phyloP scores from a whole-genome alignment of 331 rosid species.

The Malus hybrid region DNA sequence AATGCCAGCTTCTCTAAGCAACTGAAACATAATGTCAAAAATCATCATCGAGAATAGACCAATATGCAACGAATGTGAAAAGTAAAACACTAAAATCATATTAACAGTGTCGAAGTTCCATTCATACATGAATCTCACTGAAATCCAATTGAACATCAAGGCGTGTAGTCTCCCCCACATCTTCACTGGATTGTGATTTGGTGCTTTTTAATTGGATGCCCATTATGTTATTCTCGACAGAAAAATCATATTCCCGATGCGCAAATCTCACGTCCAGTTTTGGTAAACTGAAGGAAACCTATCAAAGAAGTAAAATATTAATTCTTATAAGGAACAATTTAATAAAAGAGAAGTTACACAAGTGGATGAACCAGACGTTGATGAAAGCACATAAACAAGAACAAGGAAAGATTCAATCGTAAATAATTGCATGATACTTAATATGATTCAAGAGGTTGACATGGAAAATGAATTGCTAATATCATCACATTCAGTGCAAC shows the following conservation, averaged over 20 bases:
- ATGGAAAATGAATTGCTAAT: neutral
- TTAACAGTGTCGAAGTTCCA: conserved; percentile 22
- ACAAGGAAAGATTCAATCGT: neutral
- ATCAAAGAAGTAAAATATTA: conserved; percentile 20
- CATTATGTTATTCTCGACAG: conserved; percentile 73
- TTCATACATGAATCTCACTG: conserved; percentile 91
- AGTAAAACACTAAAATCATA: conserved; percentile 12
- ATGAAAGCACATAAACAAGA: conserved; percentile 2
- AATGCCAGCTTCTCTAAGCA: conserved; percentile 70
- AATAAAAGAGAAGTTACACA: neutral
- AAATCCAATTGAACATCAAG: conserved; percentile 86
- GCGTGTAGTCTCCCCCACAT: conserved; percentile 83
- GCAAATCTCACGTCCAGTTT: conserved; percentile 76
- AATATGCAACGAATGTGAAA: conserved; percentile 15
- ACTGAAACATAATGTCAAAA: conserved; percentile 48
- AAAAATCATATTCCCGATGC: conserved; percentile 61
- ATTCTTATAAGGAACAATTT: neutral
- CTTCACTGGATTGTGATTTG: conserved; percentile 74
- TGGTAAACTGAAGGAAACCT: conserved; percentile 89
- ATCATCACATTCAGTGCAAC: too few relatives aligned
- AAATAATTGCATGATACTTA: neutral
- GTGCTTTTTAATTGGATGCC: conserved; percentile 77
- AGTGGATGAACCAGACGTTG: neutral
- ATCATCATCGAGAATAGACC: conserved; percentile 26
- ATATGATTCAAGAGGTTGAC: neutral